phyloP scores from a whole-genome alignment of 2,329 filamentous ascomycete species.

The Onygenales sp. region DNA sequence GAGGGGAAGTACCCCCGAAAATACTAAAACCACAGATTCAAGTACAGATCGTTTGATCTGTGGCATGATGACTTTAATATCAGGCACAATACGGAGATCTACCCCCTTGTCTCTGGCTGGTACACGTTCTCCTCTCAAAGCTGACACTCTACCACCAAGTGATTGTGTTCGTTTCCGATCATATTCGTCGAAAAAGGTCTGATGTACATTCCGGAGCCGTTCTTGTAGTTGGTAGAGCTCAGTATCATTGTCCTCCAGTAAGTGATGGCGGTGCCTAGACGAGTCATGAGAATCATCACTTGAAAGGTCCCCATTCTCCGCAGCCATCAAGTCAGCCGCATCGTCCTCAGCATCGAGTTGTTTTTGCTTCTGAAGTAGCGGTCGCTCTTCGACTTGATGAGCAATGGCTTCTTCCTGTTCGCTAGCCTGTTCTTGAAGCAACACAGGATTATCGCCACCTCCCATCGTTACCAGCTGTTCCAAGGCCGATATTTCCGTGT shows the following conservation, averaged over 20 bases:
- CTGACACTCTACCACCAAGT: slow-evolving; percentile 39
- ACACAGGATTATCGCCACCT: slow-evolving; percentile 55
- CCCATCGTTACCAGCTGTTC: slow-evolving; percentile 71
- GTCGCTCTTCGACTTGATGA: slow-evolving; percentile 80
- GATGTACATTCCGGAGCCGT: slow-evolving; percentile 66
- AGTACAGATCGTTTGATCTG: slow-evolving; percentile 70
- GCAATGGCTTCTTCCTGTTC: slow-evolving; percentile 82
- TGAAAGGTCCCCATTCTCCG: slow-evolving; percentile 35
- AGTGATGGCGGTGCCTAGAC: slow-evolving; percentile 52
- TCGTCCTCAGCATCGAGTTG: slow-evolving; percentile 79
- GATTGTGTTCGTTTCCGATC: slow-evolving; percentile 44
- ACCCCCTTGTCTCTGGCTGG: slow-evolving; percentile 32
- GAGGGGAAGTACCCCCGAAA: slow-evolving; percentile 82
- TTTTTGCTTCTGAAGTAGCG: slow-evolving; percentile 85
- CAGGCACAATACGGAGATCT: slow-evolving; percentile 59
- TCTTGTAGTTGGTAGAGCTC: slow-evolving; percentile 70
- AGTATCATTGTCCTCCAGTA: slow-evolving; percentile 78
- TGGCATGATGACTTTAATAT: slow-evolving; percentile 78
- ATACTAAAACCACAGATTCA: slow-evolving; percentile 65
- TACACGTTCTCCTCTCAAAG: slow-evolving; percentile 41
- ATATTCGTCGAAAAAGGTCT: slow-evolving; percentile 74
- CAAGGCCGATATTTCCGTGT: slow-evolving; percentile 46
- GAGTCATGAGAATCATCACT: slow-evolving; percentile 31
- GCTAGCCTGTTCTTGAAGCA: slow-evolving; percentile 65
- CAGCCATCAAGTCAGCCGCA: slow-evolving; percentile 39